Conservation (phyloP, 2,329 filamentous ascomycete species). For the Ascochyta rabiei region DNA sequence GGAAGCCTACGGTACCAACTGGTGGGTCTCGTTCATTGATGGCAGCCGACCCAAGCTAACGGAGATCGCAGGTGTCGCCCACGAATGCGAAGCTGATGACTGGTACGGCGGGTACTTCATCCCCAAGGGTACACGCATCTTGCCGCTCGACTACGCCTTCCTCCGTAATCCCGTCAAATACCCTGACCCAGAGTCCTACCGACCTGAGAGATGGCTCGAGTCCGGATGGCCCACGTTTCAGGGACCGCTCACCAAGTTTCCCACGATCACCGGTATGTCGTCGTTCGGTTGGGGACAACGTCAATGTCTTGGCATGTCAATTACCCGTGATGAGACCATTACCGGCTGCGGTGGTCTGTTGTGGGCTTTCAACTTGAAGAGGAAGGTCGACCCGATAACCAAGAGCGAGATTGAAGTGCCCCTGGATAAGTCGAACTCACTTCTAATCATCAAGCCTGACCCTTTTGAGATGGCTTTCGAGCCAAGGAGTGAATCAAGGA, state of each 20-base stretch:
- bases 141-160: constrained; percentile 46
- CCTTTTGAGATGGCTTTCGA: constrained; percentile 62
- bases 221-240: constrained; percentile 68
- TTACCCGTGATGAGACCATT: constrained; percentile 63
- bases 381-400: constrained; percentile 54
- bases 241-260: constrained; percentile 67
- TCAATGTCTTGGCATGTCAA: constrained; percentile 66
- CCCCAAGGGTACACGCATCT: constrained; percentile 53
- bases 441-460: constrained; percentile 64
- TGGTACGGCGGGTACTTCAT: constrained; percentile 58
- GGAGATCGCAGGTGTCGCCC: constrained; percentile 52
- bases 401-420: constrained; percentile 52
- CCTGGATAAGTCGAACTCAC: constrained; percentile 59
- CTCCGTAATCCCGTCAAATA: constrained; percentile 61
- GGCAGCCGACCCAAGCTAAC: not conserved
- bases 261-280: constrained; percentile 68
- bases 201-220: constrained; percentile 68
- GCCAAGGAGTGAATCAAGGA: constrained; percentile 53
- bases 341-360: constrained; percentile 59
- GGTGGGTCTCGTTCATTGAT: constrained; percentile 28
- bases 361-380: constrained; percentile 56
- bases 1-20: constrained; percentile 56
- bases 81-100: constrained; percentile 59
- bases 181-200: constrained; percentile 67
- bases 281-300: constrained; percentile 70